Evolutionary conservation across 2,329 filamentous ascomycete species (phyloP).

Genomic region (Aurifilum marmelostoma): DNA sequence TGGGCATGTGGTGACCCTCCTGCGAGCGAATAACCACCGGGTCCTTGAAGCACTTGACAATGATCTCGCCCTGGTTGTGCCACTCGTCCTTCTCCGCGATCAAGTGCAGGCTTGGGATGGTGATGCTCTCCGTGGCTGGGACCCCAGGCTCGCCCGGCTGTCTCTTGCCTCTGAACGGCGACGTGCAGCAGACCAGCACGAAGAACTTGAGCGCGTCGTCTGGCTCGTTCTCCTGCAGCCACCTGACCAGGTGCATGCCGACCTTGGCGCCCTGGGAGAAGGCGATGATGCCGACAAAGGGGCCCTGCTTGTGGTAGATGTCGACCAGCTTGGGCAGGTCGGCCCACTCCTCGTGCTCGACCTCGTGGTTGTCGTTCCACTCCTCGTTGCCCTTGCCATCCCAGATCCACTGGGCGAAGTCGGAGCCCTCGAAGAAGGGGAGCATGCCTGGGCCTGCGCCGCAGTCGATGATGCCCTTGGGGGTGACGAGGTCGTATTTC

Average conservation of each 20-base stretch:
- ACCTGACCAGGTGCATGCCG: conserved; percentile 22
- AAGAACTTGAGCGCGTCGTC: conserved; percentile 20
- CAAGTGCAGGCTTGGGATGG: conserved; percentile 21
- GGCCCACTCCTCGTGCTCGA: conserved; percentile 71
- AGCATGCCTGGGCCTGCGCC: conserved; percentile 22
- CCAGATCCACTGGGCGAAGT: conserved; percentile 23
- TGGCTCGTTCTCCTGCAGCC: conserved; percentile 23
- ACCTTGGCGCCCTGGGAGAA: conserved; percentile 23
- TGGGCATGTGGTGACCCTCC: conserved; percentile 23
- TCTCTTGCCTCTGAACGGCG: conserved; percentile 20
- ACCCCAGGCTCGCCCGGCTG: conserved; percentile 21
- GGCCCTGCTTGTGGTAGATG: conserved; percentile 48
- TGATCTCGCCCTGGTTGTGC: conserved; percentile 24
- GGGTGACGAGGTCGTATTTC: conserved; percentile 20
- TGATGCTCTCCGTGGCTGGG: conserved; percentile 18
- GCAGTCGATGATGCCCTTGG: conserved; percentile 23
- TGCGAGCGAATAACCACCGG: conserved; percentile 21
- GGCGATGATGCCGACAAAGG: conserved; percentile 22
- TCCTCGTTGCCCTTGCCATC: conserved; percentile 23
- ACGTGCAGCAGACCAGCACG: conserved; percentile 21
- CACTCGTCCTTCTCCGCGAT: conserved; percentile 25
- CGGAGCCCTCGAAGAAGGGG: conserved; percentile 23
- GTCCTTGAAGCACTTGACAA: conserved; percentile 20
- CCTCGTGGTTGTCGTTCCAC: conserved; percentile 52
- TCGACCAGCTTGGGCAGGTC: conserved; percentile 74